phyloP scores from a whole-genome alignment of 306 rosid genomes.

The Acacia crassicarpa region DNA sequence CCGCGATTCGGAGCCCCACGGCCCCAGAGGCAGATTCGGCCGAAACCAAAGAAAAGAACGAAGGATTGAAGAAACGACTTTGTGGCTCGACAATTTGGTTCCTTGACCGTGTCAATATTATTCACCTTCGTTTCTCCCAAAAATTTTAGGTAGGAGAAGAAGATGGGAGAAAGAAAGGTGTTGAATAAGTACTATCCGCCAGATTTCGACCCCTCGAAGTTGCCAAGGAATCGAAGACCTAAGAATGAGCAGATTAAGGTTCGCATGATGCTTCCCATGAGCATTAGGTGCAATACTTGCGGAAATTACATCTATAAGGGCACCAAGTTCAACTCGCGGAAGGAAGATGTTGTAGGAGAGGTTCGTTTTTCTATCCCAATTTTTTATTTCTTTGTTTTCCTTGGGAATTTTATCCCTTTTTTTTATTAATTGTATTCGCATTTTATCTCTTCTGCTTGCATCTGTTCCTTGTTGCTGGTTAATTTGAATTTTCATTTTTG shows the following conservation, averaged over 20 bases:
- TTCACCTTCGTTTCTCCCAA: no score
- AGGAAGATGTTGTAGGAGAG: constrained; percentile 54
- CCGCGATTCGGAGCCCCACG: no score
- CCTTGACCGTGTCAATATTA: no score
- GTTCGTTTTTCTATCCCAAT: not conserved
- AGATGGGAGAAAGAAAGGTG: constrained; percentile 93
- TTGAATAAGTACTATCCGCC: constrained; percentile 94
- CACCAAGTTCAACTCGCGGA: constrained; percentile 50
- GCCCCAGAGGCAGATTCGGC: no score
- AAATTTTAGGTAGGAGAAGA: constrained; percentile 19
- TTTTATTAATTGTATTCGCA: no score
- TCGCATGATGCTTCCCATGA: constrained; percentile 99
- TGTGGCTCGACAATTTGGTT: no score
- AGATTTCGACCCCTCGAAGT: constrained; percentile 84
- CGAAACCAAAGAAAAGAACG: no score
- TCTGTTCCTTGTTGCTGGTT: not conserved
- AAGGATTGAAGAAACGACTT: no score
- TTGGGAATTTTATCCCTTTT: not conserved
- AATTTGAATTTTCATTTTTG: no score
- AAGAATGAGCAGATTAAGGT: constrained; percentile 89
- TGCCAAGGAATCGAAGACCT: constrained; percentile 68
- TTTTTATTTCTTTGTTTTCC: not conserved
- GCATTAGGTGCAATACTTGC: constrained; percentile 90
- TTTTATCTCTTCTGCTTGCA: no score
- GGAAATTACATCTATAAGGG: constrained; percentile 56